These are phyloP conservation scores for Heliosperma pusillum DNA, from an alignment of 148 eudicot genomes.

Conservation along the genomic window DNA sequence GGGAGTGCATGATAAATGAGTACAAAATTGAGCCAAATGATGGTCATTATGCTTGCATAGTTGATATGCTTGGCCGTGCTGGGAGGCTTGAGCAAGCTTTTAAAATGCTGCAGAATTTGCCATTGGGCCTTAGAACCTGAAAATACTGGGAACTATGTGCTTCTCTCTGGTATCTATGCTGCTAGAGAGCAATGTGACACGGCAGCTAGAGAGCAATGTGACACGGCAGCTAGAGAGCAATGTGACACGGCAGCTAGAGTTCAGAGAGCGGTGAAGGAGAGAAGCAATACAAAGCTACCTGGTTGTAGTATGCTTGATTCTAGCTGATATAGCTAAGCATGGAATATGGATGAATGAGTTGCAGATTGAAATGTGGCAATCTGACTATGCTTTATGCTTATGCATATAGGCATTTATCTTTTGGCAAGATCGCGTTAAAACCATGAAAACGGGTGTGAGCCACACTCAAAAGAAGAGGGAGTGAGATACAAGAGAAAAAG, in stretches of 20 bases:
- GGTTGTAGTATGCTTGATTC: slow-evolving; percentile 37
- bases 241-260: slow-evolving; percentile 39
- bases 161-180: slow-evolving; percentile 49
- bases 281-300: slow-evolving; percentile 30
- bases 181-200: too few relatives aligned
- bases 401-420: slow-evolving; percentile 1
- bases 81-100: slow-evolving; percentile 43
- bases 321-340: not conserved
- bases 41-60: slow-evolving; percentile 44
- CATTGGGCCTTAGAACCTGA: slow-evolving; percentile 37
- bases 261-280: slow-evolving; percentile 35
- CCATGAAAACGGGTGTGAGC: not conserved
- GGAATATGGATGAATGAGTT: slow-evolving; percentile 4
- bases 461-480: not conserved
- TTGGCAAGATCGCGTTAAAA: not conserved
- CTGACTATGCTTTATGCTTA: not conserved
- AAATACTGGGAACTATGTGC: slow-evolving; percentile 46
- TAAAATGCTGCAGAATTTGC: slow-evolving; percentile 31
- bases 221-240: too few relatives aligned
- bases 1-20: slow-evolving; percentile 41
- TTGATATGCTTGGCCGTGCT: slow-evolving; percentile 53
- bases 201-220: too few relatives aligned
- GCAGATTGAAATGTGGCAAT: not conserved
- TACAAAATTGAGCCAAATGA: slow-evolving; percentile 41
- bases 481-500: not conserved